Evolutionary conservation across 2,329 filamentous ascomycete species (phyloP).

Genomic region (Didymellaceae sp.): DNA sequence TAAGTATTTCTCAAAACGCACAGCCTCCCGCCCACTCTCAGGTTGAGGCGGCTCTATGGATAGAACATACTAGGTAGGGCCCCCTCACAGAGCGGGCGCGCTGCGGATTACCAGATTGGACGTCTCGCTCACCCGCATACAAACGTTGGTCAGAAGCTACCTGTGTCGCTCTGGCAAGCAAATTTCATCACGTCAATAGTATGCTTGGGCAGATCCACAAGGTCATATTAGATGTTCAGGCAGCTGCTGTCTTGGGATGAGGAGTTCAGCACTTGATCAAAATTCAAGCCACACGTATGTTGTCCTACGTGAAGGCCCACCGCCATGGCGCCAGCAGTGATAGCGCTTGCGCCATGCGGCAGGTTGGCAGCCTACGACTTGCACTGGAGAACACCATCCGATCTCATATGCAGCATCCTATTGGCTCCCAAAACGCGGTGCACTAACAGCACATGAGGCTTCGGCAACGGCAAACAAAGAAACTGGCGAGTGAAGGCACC

Average conservation of each 20-base stretch:
- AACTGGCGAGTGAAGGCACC: conserved; percentile 21
- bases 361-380: conserved; percentile 14
- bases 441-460: conserved; percentile 15
- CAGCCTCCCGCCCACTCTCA: conserved; percentile 10
- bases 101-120: conserved; percentile 1
- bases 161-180: too few relatives aligned
- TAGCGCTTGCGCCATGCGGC: conserved; percentile 25
- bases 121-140: conserved; percentile 1
- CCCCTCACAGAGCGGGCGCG: conserved; percentile 14
- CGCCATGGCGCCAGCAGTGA: conserved; percentile 15
- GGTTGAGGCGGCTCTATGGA: conserved; percentile 17
- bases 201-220: too few relatives aligned
- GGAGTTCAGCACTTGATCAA: neutral
- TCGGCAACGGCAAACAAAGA: conserved; percentile 26
- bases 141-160: too few relatives aligned
- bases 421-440: conserved; percentile 18
- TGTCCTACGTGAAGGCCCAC: conserved; percentile 9
- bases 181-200: too few relatives aligned
- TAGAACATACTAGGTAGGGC: conserved; percentile 13
- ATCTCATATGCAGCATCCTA: conserved; percentile 19
- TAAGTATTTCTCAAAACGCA: conserved; percentile 13
- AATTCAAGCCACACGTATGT: conserved; percentile 9
- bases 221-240: too few relatives aligned
- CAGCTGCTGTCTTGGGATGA: too few relatives aligned
- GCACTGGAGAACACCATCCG: conserved; percentile 17